A percentile compares a stretch with the other conserved stretches of the same genome.
These are phyloP conservation scores for Didymellaceae sp. DNA, from an alignment of 2,329 filamentous ascomycete genomes.

Conservation along the genomic window DNA sequence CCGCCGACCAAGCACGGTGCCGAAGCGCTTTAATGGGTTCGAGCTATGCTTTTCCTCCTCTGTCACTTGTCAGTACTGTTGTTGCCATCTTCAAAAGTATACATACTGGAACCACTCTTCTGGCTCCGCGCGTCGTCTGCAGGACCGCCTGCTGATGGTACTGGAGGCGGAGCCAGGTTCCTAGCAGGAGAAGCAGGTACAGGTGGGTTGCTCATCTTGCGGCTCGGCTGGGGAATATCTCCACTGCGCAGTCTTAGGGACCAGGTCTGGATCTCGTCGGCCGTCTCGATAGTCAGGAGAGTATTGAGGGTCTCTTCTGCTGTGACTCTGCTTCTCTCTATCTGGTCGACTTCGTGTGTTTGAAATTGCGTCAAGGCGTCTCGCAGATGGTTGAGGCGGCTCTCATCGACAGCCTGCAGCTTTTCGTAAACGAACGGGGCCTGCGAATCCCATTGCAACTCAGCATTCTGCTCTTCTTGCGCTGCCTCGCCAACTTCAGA, in stretches of 20 bases:
- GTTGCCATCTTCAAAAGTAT: too few species aligned
- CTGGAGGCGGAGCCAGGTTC: slow-evolving; percentile 44
- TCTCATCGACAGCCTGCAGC: slow-evolving; percentile 89
- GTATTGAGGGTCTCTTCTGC: slow-evolving; percentile 82
- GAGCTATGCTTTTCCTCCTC: slow-evolving; percentile 47
- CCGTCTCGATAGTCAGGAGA: slow-evolving; percentile 84
- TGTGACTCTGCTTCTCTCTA: slow-evolving; percentile 75
- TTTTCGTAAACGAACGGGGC: slow-evolving; percentile 94
- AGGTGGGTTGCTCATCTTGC: slow-evolving; percentile 41
- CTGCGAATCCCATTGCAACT: slow-evolving; percentile 88
- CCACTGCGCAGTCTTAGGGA: slow-evolving; percentile 54
- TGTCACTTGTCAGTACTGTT: slow-evolving; percentile 23
- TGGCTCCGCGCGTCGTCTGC: slow-evolving; percentile 63
- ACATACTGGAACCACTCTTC: slow-evolving; percentile 50
- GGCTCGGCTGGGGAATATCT: slow-evolving; percentile 38
- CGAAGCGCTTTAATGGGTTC: slow-evolving; percentile 49
- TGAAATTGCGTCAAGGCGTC: slow-evolving; percentile 91
- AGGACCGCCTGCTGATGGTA: slow-evolving; percentile 41
- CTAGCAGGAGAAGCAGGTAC: slow-evolving; percentile 37
- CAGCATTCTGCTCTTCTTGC: slow-evolving; percentile 76
- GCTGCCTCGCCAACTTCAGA: slow-evolving; percentile 79
- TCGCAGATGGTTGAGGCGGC: slow-evolving; percentile 84
- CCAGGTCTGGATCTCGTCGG: slow-evolving; percentile 84
- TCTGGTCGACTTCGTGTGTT: slow-evolving; percentile 88
- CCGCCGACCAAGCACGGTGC: slow-evolving; percentile 49